Base-by-base conservation (phyloP, 2,329 filamentous ascomycete genomes). In the Colletotrichum theobromicola region DNA sequence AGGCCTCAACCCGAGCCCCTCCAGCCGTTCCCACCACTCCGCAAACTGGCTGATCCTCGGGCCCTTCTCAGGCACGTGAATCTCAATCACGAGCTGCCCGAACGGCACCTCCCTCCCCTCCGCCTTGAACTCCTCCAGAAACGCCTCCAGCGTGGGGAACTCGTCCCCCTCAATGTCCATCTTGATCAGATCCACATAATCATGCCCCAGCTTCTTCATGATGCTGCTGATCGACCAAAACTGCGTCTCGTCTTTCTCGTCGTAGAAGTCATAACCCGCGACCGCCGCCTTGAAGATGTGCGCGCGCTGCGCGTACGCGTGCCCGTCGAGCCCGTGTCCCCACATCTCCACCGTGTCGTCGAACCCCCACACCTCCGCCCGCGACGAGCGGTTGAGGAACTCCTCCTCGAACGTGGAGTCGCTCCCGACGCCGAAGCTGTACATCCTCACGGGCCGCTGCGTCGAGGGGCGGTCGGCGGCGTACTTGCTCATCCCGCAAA, bases 161-260 rank as follows among this genome's bases (percentile, higher is more conserved):
- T 85, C 83, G 4, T 76, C 76, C 2, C 81, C 81, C 65, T 85
- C 83, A 58, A 85, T 81, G 68, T 85, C 83, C 70, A 85, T 84
- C 76, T 85, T 85, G 32, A 85, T 58, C 8, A 85, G 79, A 70
- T 85, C 83, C 69, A 85, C 80, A 72, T 82, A 83, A 26, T 80
- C 78, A 66, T 84, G 83, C 16, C 81, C 81, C 71, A 85, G 81
- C 70, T 74, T 77, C 65, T 78, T 72, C 81, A 85, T 84, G 32
- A 85, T 74, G 53, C 84, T 82, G 57, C 79, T 77, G 37, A 85
- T 80, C 7, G 57, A 68, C 7, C 10, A 67, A 9, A 66, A 34
- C 72, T 83, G 76, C 6, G 80, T 81, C 6, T 74, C 64, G 1
- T 67, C 50, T 15, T 16, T 9, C n/a, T 67, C 24, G 1, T 67